Evolutionary conservation across 148 eudicot species (phyloP), one percentile per base, ranked within the genome.

Genomic region (Rhododendron henanense): DNA sequence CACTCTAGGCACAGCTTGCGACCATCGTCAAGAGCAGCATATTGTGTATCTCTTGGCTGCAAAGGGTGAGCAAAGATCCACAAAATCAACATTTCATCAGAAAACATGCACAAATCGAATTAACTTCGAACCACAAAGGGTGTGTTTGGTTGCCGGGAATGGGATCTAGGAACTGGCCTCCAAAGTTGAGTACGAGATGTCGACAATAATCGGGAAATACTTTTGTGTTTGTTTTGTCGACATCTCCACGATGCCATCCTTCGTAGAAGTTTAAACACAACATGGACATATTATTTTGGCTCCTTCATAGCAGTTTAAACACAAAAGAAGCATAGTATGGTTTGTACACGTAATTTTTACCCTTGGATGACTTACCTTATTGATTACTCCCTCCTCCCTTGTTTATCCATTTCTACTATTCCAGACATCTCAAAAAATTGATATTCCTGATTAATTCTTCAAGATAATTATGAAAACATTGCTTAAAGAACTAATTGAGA

Each of bases 1-100:
- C 99, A 97, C 91, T 95, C 98, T 51, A 97, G 85, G 87, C 99
- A 97, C 45, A 97, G 92, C 91, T 93, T 97, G 73, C 99, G 91
- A 76, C 99, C 99, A 91, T 97, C 99, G 50, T 94, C 98, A 45
- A 97, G 96, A 79, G 91, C 78, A 81, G 94, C 86, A 90, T 92
- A 97, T 81, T 91, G 87, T 1, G 94, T 88, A 87, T 94, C 96
- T 61, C 84, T 91, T 14, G 98, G 93, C 99, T 96, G 92, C 93
- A 91, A 51, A 79, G 2, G 57, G 19, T 5, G 48, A 37, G 82
- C 79, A 37, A 39, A 21, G 47, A 39, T 77, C 13, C 25, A 71
- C 6, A 25, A 31, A 71, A 71, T 71, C 76, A 71, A 33, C 39
- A 31, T 71, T 71, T 33, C 41, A 71, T 31, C 5, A 71, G 76